A percentile compares a stretch with the other conserved stretches of the same genome.
Evolutionary conservation across 2,329 filamentous ascomycete genomes (phyloP).

Genomic region (Fusarium transvaalense): DNA sequence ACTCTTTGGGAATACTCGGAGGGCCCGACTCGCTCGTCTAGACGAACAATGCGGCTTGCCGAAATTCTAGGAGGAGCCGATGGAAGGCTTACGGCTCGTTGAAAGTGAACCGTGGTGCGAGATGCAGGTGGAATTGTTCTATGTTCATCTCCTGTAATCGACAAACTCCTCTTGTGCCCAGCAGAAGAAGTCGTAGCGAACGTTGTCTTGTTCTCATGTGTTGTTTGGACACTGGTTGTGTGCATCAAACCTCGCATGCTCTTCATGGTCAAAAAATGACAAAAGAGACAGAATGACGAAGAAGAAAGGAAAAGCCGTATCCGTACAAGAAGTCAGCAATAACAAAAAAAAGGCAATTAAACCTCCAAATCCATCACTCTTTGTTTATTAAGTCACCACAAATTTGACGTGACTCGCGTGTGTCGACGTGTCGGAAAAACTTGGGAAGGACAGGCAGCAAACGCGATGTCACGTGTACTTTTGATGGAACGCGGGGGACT

Average conservation of each 20-base stretch:
- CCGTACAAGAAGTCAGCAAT: neutral
- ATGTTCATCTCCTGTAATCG: conserved; percentile 38
- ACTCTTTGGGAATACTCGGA: conserved; percentile 71
- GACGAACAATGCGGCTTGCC: conserved; percentile 62
- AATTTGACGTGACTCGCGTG: conserved; percentile 26
- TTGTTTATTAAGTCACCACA: neutral
- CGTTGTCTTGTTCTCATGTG: conserved; percentile 55
- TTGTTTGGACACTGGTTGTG: conserved; percentile 65
- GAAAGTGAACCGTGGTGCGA: conserved; percentile 48
- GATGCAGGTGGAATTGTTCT: conserved; percentile 9
- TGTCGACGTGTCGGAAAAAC: conserved; percentile 36
- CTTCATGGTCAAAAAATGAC: conserved; percentile 51
- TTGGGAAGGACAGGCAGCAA: conserved; percentile 24
- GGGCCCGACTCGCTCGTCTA: conserved; percentile 44
- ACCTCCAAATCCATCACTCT: neutral
- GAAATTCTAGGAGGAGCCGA: conserved; percentile 49
- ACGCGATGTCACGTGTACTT: conserved; percentile 22
- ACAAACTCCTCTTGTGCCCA: conserved; percentile 63
- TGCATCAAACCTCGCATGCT: conserved; percentile 60
- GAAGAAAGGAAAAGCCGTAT: neutral
- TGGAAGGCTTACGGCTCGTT: conserved; percentile 52
- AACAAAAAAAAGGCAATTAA: conserved; percentile 1
- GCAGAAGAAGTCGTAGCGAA: conserved; percentile 57
- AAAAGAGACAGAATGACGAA: neutral
- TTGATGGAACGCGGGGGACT: neutral